Evolutionary conservation across 441 rosid genomes (phyloP).

Genomic region (Euphorbia schlechtendalii): DNA sequence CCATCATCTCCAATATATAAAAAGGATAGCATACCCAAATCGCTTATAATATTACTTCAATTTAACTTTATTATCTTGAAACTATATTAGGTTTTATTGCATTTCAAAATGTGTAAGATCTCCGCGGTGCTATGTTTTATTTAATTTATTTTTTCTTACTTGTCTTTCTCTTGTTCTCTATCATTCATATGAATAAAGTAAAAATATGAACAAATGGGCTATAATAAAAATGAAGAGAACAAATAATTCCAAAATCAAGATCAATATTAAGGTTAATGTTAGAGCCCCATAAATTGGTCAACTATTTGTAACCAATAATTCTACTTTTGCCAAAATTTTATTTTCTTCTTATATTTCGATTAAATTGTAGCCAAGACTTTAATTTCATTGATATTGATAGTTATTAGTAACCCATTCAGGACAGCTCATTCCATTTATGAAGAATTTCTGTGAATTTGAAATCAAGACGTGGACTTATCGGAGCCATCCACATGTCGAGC

Average conservation of each 20-base stretch:
- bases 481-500: conserved; percentile 20
- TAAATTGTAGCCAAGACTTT: neutral
- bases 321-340: neutral
- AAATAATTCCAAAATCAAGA: neutral
- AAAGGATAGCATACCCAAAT: no score
- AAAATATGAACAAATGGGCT: no score
- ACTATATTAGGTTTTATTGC: no score
- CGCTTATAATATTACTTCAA: no score
- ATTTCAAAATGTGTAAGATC: no score
- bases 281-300: neutral
- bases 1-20: no score
- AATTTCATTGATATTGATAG: neutral
- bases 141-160: no score
- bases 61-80: no score
- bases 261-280: neutral
- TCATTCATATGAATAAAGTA: no score
- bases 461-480: conserved; percentile 15
- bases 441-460: neutral
- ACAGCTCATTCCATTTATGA: neutral
- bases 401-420: neutral
- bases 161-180: no score
- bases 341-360: neutral
- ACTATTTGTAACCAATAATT: neutral
- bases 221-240: no score
- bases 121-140: no score